Conservation (phyloP, 129 eudicot genomes). For the Rutidosis leptorrhynchoides region DNA sequence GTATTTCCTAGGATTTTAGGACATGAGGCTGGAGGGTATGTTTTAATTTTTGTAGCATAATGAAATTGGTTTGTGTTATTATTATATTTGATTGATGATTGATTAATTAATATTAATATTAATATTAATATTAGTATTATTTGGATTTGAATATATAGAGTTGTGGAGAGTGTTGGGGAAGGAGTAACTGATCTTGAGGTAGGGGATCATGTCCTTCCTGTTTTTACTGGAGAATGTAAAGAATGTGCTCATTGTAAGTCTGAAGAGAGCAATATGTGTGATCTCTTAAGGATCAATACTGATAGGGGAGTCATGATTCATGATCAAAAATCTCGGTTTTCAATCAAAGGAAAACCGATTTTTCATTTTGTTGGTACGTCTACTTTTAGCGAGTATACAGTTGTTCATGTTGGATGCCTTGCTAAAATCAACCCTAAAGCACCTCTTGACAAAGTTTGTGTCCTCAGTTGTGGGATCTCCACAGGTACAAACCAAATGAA, state of each 20-base stretch:
- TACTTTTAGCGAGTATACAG: slow-evolving; percentile 89
- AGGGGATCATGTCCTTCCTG: slow-evolving; percentile 90
- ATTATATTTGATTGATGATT: background rate
- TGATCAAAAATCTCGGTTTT: slow-evolving; percentile 61
- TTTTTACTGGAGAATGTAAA: slow-evolving; percentile 83
- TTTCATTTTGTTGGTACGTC: slow-evolving; percentile 83
- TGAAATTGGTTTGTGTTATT: background rate
- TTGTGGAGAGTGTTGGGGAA: slow-evolving; percentile 89
- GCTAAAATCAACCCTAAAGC: slow-evolving; percentile 80
- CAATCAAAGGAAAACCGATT: slow-evolving; percentile 69
- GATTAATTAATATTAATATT: too few relatives aligned
- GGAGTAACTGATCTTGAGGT: slow-evolving; percentile 71
- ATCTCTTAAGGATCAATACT: slow-evolving; percentile 72
- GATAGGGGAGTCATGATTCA: slow-evolving; percentile 77
- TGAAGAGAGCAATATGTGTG: slow-evolving; percentile 86
- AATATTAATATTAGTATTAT: too few relatives aligned
- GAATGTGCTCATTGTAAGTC: slow-evolving; percentile 84
- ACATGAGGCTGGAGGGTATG: slow-evolving; percentile 94
- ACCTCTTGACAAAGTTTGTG: slow-evolving; percentile 84
- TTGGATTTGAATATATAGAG: slow-evolving; percentile 23
- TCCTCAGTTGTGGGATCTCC: slow-evolving; percentile 84
- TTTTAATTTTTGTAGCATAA: background rate
- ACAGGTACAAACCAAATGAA: slow-evolving; percentile 47
- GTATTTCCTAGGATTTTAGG: slow-evolving; percentile 79
- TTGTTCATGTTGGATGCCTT: slow-evolving; percentile 69